A percentile compares a stretch with the other conserved stretches of the same genome.
Evolutionary conservation across 441 rosid genomes (phyloP).

Genomic region (Cnidoscolus chayamansa): DNA sequence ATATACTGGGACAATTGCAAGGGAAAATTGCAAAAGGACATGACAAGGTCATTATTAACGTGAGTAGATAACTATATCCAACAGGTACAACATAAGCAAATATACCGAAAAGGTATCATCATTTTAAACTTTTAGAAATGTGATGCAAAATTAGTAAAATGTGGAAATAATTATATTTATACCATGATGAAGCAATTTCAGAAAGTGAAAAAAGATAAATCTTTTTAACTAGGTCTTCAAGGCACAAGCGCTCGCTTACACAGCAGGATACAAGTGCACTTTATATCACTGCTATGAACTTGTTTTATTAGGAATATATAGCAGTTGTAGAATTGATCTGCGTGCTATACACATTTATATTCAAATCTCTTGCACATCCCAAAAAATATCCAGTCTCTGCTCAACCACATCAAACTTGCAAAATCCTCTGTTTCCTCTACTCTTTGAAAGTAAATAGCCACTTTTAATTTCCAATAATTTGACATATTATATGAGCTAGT

Average conservation of each 20-base stretch:
- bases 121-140: neutral
- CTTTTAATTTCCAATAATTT: neutral
- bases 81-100: neutral
- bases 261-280: neutral
- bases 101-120: neutral
- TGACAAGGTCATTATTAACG: neutral
- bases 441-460: neutral
- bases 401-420: too few relatives aligned
- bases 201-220: neutral
- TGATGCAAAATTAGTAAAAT: neutral
- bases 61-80: neutral
- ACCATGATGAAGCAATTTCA: neutral
- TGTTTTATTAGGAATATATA: neutral
- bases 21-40: neutral
- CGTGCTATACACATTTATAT: neutral
- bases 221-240: neutral
- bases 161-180: neutral
- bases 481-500: neutral
- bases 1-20: neutral
- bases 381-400: neutral
- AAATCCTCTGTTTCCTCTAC: neutral
- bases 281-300: neutral
- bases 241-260: neutral
- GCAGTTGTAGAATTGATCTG: neutral
- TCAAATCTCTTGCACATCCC: constrained; percentile 1